Percentiles rank a stretch among this genome's conserved stretches.
Evolutionary conservation across 2,329 filamentous ascomycete species (phyloP).

Genomic region (Lachnellula willkommii): DNA sequence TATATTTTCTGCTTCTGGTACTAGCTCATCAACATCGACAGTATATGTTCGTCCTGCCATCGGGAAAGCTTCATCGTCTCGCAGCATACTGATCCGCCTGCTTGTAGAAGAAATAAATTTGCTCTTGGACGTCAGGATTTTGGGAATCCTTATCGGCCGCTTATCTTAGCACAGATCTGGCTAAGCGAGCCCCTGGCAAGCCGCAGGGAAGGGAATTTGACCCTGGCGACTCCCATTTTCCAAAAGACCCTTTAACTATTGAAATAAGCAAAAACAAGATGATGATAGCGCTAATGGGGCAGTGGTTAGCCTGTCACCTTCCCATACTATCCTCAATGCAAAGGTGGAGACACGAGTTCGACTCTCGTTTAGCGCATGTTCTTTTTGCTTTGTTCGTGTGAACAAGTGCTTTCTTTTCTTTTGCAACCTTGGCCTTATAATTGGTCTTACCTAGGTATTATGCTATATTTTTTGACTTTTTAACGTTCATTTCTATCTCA

Average conservation of each 20-base stretch:
- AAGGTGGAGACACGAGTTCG: slow-evolving; percentile 23
- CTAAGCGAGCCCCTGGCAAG: background rate
- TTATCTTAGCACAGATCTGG: background rate
- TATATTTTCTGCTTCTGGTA: background rate
- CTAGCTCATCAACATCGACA: background rate
- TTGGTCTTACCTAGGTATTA: too few relatives aligned
- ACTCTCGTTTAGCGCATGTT: slow-evolving; percentile 14
- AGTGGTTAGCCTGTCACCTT: slow-evolving; percentile 27
- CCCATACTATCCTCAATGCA: slow-evolving; percentile 12
- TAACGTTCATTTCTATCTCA: too few relatives aligned
- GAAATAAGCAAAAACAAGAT: background rate
- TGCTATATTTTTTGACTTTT: too few relatives aligned
- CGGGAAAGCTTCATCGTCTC: slow-evolving; percentile 15
- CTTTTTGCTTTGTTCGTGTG: slow-evolving; percentile 1
- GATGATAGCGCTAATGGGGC: slow-evolving; percentile 14
- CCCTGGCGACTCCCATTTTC: background rate
- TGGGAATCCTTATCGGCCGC: background rate
- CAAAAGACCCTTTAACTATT: background rate
- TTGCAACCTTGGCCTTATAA: too few relatives aligned
- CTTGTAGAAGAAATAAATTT: background rate
- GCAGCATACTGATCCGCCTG: slow-evolving; percentile 1
- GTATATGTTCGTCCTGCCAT: background rate
- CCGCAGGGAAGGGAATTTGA: background rate
- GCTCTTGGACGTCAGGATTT: too few relatives aligned
- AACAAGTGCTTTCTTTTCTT: background rate